These are phyloP conservation scores for Hypoxylon sp. DNA, from an alignment of 2,329 filamentous ascomycete species.

Conservation along the genomic window DNA sequence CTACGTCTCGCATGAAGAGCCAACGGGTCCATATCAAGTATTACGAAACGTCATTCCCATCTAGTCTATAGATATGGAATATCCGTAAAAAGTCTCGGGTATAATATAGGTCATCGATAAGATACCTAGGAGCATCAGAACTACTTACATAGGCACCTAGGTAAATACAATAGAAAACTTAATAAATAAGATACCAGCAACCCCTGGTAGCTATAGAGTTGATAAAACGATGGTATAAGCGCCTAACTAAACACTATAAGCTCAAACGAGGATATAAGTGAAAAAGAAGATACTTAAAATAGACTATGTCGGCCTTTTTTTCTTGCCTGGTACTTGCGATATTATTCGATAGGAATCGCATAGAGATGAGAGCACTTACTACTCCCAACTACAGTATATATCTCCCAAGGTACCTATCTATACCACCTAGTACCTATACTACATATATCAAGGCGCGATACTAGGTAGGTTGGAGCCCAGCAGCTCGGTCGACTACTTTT, in stretches of 20 bases:
- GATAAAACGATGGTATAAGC: neutral
- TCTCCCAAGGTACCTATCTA: neutral
- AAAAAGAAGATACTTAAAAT: neutral
- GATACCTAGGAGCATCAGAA: neutral
- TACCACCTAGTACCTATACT: neutral
- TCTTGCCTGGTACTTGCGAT: neutral
- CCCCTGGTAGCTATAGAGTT: neutral
- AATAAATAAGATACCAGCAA: neutral
- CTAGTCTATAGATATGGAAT: neutral
- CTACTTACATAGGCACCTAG: no score
- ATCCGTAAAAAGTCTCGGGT: neutral
- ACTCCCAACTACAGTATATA: neutral
- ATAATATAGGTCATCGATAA: neutral
- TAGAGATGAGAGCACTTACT: neutral
- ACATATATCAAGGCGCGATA: neutral
- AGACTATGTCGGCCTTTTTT: neutral
- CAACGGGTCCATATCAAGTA: neutral
- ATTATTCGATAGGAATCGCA: neutral
- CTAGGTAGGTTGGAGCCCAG: neutral
- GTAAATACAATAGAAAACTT: neutral
- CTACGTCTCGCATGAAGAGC: neutral
- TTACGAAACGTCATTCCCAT: neutral
- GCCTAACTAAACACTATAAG: neutral
- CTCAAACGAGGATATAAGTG: neutral
- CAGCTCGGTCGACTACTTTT: constrained; percentile 7